phyloP scores from a whole-genome alignment of 225 moss, liverwort and hornwort species.

The Bryoerythrophyllum caledonicum region DNA sequence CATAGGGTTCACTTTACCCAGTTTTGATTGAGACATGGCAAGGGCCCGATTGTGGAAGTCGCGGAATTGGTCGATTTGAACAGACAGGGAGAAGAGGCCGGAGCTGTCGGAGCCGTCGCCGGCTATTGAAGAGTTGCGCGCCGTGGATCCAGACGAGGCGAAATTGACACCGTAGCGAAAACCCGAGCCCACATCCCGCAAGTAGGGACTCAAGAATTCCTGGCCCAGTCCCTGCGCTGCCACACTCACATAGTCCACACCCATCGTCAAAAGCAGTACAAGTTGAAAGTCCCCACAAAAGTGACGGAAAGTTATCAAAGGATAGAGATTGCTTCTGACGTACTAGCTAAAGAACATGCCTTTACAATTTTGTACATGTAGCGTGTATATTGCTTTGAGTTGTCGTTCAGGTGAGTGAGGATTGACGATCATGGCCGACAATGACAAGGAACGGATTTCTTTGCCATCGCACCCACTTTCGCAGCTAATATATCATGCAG shows the following conservation, averaged over 20 bases:
- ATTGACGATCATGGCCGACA: too few relatives aligned
- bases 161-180: slow-evolving; percentile 42
- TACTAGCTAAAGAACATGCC: neutral
- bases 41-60: slow-evolving; percentile 16
- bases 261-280: neutral
- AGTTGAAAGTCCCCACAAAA: neutral
- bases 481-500: too few relatives aligned
- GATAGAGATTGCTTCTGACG: neutral
- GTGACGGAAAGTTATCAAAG: neutral
- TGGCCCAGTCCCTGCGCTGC: slow-evolving; percentile 35
- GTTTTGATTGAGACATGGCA: neutral
- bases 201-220: slow-evolving; percentile 32
- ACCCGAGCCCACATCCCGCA: neutral
- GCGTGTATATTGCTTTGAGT: too few relatives aligned
- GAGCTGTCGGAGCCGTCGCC: neutral
- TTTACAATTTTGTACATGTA: too few relatives aligned
- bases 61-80: slow-evolving; percentile 45
- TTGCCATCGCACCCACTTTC: too few relatives aligned
- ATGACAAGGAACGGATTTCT: too few relatives aligned
- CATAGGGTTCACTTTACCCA: neutral
- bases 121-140: neutral
- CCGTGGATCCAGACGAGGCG: slow-evolving; percentile 36
- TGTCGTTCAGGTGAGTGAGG: too few relatives aligned
- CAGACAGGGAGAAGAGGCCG: slow-evolving; percentile 20
- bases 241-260: neutral